Percentiles rank a stretch among this genome's conserved stretches.
These are phyloP conservation scores for Spathaspora girioi DNA, from an alignment of 805 yeast species.

Conservation along the genomic window DNA sequence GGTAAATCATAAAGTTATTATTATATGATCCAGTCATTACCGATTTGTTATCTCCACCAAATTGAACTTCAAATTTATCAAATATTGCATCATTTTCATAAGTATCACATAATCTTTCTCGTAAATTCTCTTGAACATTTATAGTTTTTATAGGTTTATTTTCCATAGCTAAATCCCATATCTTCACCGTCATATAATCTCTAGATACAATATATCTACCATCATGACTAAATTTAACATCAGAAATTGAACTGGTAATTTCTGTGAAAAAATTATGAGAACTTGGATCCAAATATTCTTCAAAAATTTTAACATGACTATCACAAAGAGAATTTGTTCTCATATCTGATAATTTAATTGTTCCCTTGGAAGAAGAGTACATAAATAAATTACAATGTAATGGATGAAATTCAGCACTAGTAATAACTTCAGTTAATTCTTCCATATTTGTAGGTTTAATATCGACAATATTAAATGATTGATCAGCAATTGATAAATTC, in stretches of 20 bases:
- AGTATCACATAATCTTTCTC: constrained; percentile 92
- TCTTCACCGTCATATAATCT: constrained; percentile 94
- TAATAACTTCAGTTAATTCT: constrained; percentile 95
- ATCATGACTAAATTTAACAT: constrained; percentile 85
- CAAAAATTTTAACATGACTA: constrained; percentile 79
- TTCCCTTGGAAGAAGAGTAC: constrained; percentile 94
- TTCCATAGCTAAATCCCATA: constrained; percentile 98
- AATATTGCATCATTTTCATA: constrained; percentile 98
- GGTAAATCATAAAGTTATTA: constrained; percentile 95
- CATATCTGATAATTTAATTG: constrained; percentile 95
- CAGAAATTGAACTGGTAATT: constrained; percentile 90
- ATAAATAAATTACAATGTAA: constrained; percentile 85
- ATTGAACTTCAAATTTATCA: constrained; percentile 96
- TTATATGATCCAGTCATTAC: constrained; percentile 97
- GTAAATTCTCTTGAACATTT: constrained; percentile 90
- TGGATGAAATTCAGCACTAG: constrained; percentile 96
- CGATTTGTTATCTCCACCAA: constrained; percentile 87
- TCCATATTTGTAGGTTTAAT: constrained; percentile 98
- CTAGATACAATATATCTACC: constrained; percentile 96
- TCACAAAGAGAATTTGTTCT: constrained; percentile 93
- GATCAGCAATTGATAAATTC: constrained; percentile 93
- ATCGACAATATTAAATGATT: constrained; percentile 94
- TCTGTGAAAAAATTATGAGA: constrained; percentile 96
- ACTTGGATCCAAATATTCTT: constrained; percentile 89
- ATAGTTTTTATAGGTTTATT: constrained; percentile 90